Evolutionary conservation across 2,329 filamentous ascomycete species (phyloP), one percentile per base, ranked within the genome.

Genomic region (Colletotrichum theobromicola): DNA sequence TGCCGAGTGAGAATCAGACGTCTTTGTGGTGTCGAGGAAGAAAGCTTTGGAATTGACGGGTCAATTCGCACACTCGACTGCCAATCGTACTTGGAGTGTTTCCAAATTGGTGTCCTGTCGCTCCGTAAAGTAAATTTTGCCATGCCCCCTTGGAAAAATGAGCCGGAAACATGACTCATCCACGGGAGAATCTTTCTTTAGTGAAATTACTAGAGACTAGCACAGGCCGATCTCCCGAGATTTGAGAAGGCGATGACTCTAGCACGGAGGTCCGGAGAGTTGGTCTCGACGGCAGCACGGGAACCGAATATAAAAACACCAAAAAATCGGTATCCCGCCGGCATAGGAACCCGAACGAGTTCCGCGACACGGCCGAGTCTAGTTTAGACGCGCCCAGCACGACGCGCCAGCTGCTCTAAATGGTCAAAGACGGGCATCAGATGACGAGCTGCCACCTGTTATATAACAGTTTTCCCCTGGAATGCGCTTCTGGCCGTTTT

Each of bases 391-490:
- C 35, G 67, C 67, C 67, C 71, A 70, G 67, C 34, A 65, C 60
- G 35, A 50, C 42, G 50, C 42, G 32, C 26, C 34, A 34, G 46
- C 30, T 57, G 42, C 34, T 35, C 61, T 63, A 55, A 57, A 66
- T 71, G 57, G 62, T 16, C 21, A 30, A 37, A 72, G 46, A 72
- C 32, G 61, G 32, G 37, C 42, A 57, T 57, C 18, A 34, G 42
- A 67, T 72, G 68, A 62, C 72, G 68, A 74, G 16, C 62, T 63
- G 55, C 42, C 70, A 69, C 61, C 63, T 69, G 58, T 74, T 74
- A 74, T 73, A 74, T 75, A 75, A 75, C 69, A 65, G 69, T 53
- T 64, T 67, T 42, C 42, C n/a, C 13, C 35, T 63, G 6, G 58
- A 28, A 32, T 46, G 62, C 26, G 28, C 30, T 55, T 13, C 15